phyloP scores from a whole-genome alignment of 2,329 filamentous ascomycete genomes.

The Exophiala spinifera region DNA sequence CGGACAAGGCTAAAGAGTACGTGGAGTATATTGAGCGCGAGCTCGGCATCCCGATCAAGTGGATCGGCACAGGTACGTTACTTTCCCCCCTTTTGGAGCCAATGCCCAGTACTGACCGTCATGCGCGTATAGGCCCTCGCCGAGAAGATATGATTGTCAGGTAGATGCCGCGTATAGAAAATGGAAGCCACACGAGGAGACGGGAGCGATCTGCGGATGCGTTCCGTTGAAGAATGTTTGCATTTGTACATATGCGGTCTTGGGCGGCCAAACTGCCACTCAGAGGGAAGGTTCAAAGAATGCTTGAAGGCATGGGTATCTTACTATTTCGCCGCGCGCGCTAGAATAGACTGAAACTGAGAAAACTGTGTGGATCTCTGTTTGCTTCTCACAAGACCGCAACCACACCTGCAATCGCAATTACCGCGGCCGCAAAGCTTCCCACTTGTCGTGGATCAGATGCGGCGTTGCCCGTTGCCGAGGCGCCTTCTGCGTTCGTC shows the following conservation, averaged over 20 bases:
- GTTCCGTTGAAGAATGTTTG: background rate
- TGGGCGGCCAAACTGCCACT: background rate
- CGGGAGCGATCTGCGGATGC: background rate
- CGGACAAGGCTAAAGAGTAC: constrained; percentile 57
- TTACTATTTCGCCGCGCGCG: too few species aligned
- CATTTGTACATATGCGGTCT: too few species aligned
- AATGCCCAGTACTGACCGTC: background rate
- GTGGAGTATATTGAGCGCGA: constrained; percentile 60
- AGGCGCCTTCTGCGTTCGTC: constrained; percentile 29
- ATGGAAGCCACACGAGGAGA: background rate
- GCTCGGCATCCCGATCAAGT: constrained; percentile 58
- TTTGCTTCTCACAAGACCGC: constrained; percentile 35
- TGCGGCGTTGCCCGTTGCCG: constrained; percentile 35
- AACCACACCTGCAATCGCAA: constrained; percentile 42
- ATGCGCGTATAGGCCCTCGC: constrained; percentile 42
- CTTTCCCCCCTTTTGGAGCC: too few species aligned
- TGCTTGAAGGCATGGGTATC: too few species aligned
- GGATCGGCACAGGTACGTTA: constrained; percentile 54
- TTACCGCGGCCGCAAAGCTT: constrained; percentile 36
- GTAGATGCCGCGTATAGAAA: constrained; percentile 12
- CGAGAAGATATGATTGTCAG: constrained; percentile 61
- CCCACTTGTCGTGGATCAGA: constrained; percentile 32
- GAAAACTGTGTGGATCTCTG: background rate
- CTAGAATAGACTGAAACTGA: too few species aligned
- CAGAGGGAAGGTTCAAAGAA: too few species aligned